A percentile compares a stretch with the other conserved stretches of the same genome.
Evolutionary conservation across 306 rosid genomes (phyloP).

Genomic region (Dalbergia cultrata): DNA sequence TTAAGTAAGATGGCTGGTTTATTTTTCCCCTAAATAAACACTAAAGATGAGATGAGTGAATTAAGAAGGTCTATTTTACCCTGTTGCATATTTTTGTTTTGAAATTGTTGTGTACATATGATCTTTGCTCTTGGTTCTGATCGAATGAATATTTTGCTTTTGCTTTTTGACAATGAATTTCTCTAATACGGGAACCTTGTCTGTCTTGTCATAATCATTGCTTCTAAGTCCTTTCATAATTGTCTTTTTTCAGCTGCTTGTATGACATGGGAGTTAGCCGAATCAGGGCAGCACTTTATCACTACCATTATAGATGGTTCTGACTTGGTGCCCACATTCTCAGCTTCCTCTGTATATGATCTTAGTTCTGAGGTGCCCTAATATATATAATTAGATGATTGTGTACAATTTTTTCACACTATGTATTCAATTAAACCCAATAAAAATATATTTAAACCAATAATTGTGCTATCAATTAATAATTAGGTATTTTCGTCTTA

Average conservation of each 20-base stretch:
- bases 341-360: conserved; percentile 87
- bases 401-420: too few relatives aligned
- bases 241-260: conserved; percentile 86
- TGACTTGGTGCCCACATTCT: conserved; percentile 94
- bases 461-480: too few relatives aligned
- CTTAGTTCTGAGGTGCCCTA: conserved; percentile 86
- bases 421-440: too few relatives aligned
- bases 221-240: conserved; percentile 38
- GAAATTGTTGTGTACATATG: background rate
- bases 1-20: too few relatives aligned
- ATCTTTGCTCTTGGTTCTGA: conserved; percentile 3
- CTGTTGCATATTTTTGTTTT: background rate
- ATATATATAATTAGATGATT: too few relatives aligned
- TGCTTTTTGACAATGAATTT: conserved; percentile 26
- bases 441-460: too few relatives aligned
- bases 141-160: conserved; percentile 4
- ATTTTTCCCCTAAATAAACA: too few relatives aligned
- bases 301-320: conserved; percentile 90
- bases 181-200: conserved; percentile 1
- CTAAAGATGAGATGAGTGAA: too few relatives aligned
- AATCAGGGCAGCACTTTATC: conserved; percentile 94
- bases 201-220: conserved; percentile 3
- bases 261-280: conserved; percentile 97
- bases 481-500: too few relatives aligned
- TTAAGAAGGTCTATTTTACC: too few relatives aligned